Percentiles rank a stretch among this genome's conserved stretches.
phyloP scores from a whole-genome alignment of 352 stramenopile genomes.

The Blastocystis sp. region DNA sequence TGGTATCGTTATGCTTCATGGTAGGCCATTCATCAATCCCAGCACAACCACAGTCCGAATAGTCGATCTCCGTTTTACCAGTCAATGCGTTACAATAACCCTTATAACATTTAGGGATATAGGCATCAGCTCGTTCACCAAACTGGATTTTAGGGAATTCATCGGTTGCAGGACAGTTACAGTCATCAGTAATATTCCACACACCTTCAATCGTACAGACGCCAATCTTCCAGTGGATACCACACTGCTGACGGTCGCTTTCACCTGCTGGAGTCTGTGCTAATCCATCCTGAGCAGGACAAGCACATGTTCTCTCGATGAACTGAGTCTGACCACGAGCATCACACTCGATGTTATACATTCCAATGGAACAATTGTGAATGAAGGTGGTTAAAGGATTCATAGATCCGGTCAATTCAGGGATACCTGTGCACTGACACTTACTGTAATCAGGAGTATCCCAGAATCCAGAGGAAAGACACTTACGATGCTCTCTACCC shows the following conservation, averaged over 20 bases:
- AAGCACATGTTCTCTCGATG: neutral
- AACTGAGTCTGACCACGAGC: neutral
- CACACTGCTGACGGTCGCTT: neutral
- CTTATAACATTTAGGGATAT: neutral
- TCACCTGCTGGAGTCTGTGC: neutral
- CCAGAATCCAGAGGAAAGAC: neutral
- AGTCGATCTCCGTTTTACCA: neutral
- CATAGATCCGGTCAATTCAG: neutral
- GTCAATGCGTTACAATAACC: slow-evolving; percentile 14
- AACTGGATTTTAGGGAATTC: neutral
- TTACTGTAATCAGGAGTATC: neutral
- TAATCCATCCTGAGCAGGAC: neutral
- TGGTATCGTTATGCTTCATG: neutral
- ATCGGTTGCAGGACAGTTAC: neutral
- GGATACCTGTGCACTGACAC: neutral
- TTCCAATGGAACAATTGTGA: neutral
- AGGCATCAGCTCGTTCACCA: neutral
- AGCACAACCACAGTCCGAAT: neutral
- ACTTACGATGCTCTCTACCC: neutral
- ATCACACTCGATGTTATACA: neutral
- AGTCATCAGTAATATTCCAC: neutral
- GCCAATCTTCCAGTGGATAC: neutral
- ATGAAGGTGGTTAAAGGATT: neutral
- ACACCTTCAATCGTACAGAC: neutral
- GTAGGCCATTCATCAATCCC: neutral